Conservation (phyloP, 139 green algal genomes). For the Chlamydomonas eustigma region DNA sequence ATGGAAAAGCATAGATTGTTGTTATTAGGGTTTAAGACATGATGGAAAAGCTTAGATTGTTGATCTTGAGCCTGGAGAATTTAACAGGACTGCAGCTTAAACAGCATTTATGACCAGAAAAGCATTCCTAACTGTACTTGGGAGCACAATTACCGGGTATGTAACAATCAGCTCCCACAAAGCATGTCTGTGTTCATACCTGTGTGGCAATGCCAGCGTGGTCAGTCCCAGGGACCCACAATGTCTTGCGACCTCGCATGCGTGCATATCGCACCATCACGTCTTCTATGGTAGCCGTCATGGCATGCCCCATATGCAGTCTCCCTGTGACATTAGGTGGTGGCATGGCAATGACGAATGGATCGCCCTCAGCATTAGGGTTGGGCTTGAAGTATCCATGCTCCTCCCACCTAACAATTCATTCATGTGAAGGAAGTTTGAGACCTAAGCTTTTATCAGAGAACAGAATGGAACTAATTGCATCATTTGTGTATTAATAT, state of each 20-base stretch:
- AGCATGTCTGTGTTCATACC: too few relatives aligned
- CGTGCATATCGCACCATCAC: slow-evolving; percentile 78
- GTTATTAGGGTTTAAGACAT: too few relatives aligned
- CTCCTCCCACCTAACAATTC: slow-evolving; percentile 77
- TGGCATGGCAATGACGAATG: slow-evolving; percentile 95
- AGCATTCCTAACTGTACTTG: too few relatives aligned
- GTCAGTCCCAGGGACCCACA: slow-evolving; percentile 97
- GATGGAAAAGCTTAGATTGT: too few relatives aligned
- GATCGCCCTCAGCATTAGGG: slow-evolving; percentile 41
- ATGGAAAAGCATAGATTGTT: too few relatives aligned
- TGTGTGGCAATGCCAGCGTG: slow-evolving; percentile 98
- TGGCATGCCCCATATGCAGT: slow-evolving; percentile 97
- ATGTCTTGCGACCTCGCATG: slow-evolving; percentile 87
- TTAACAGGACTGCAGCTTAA: too few relatives aligned
- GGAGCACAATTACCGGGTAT: too few relatives aligned
- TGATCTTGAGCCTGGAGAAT: too few relatives aligned
- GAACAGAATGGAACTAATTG: not conserved
- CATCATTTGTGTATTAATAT: not conserved
- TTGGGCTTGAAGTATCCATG: slow-evolving; percentile 86
- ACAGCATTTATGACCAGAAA: too few relatives aligned
- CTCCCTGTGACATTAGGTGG: slow-evolving; percentile 97
- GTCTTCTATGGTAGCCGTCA: slow-evolving; percentile 73
- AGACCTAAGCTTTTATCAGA: not conserved
- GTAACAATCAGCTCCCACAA: too few relatives aligned
- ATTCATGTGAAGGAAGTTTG: not conserved